phyloP scores from a whole-genome alignment of 345 rosid species.

The Eucalyptus erythrocorys region DNA sequence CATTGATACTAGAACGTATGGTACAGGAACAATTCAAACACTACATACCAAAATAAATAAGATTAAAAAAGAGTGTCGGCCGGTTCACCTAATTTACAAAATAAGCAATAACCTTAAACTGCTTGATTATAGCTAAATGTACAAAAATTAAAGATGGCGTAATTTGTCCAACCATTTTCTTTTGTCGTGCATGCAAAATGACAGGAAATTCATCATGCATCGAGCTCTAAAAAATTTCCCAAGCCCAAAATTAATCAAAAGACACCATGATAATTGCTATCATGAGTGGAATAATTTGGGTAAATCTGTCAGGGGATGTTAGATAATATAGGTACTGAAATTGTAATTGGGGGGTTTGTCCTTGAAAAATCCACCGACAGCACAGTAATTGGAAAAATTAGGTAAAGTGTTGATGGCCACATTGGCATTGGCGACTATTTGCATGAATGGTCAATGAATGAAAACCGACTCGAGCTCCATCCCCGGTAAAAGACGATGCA shows the following conservation, averaged over 20 bases:
- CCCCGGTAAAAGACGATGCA: neutral
- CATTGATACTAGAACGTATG: too few relatives aligned
- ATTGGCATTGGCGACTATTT: neutral
- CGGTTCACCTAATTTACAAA: accelerated
- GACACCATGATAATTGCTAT: neutral
- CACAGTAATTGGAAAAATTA: neutral
- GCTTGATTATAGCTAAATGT: too few relatives aligned
- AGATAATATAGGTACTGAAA: neutral
- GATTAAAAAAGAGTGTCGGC: too few relatives aligned
- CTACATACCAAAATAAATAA: too few relatives aligned
- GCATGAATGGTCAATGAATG: neutral
- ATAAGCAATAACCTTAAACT: too few relatives aligned
- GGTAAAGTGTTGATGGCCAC: neutral
- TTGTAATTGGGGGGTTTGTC: neutral
- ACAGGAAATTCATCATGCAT: neutral
- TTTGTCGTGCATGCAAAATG: neutral
- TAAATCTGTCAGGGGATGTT: accelerated
- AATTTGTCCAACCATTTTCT: too few relatives aligned
- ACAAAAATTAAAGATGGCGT: too few relatives aligned
- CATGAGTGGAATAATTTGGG: neutral
- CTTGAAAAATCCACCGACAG: neutral
- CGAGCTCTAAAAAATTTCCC: neutral
- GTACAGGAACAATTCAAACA: too few relatives aligned
- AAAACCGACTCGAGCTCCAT: neutral
- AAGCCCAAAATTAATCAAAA: neutral